Evolutionary conservation across 1,284 basidiomycete genomes (phyloP).

Genomic region (Uromyces viciae-fabae): DNA sequence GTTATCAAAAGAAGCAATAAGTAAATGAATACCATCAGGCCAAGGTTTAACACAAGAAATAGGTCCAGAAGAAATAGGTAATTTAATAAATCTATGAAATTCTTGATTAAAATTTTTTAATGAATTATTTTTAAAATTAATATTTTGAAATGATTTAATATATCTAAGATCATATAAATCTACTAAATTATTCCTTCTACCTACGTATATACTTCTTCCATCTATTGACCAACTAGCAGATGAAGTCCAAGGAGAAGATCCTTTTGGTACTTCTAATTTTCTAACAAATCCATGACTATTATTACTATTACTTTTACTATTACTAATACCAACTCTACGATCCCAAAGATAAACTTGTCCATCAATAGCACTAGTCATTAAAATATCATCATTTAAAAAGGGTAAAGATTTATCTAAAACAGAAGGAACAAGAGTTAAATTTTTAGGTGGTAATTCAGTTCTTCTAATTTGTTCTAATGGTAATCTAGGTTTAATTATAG

Average conservation of each 20-base stretch:
- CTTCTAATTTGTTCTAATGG: not conserved
- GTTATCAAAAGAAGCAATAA: slow-evolving; percentile 85
- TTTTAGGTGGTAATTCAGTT: slow-evolving; percentile 18
- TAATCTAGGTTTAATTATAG: not conserved
- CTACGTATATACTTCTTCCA: slow-evolving; percentile 83
- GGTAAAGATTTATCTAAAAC: slow-evolving; percentile 52
- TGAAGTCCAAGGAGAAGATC: slow-evolving; percentile 92
- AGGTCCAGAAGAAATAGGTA: slow-evolving; percentile 81
- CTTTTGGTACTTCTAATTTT: slow-evolving; percentile 76
- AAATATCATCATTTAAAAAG: slow-evolving; percentile 66
- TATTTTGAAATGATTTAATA: slow-evolving; percentile 57
- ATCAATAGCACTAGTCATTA: slow-evolving; percentile 85
- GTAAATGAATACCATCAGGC: slow-evolving; percentile 73
- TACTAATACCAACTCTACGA: slow-evolving; percentile 64
- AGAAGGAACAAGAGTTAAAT: slow-evolving; percentile 47
- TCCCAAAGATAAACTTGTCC: slow-evolving; percentile 92
- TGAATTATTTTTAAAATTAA: too few species aligned
- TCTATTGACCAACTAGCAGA: slow-evolving; percentile 91
- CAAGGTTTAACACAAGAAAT: slow-evolving; percentile 85
- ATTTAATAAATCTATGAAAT: slow-evolving; percentile 63
- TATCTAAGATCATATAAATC: slow-evolving; percentile 91
- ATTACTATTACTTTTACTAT: slow-evolving; percentile 67
- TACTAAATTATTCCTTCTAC: slow-evolving; percentile 81
- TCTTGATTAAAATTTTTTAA: not conserved
- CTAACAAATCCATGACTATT: slow-evolving; percentile 64